A percentile compares a stretch with the other conserved stretches of the same genome.
phyloP scores from a whole-genome alignment of 2,329 filamentous ascomycete genomes.

The Cadophora luteo-olivacea region DNA sequence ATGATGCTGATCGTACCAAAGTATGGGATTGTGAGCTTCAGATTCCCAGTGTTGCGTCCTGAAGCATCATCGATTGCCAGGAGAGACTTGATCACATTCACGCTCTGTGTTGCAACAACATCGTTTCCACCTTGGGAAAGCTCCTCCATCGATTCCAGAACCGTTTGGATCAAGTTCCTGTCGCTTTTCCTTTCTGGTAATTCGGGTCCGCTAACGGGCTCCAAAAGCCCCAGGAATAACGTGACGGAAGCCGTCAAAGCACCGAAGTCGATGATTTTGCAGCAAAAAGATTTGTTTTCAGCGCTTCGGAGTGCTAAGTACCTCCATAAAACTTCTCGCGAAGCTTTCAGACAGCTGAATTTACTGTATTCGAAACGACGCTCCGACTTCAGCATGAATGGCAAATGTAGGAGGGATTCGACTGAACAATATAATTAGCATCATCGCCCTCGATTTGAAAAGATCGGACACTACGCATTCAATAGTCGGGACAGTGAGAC shows the following conservation, averaged over 20 bases:
- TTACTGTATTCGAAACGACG: slow-evolving; percentile 44
- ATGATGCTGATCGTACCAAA: slow-evolving; percentile 43
- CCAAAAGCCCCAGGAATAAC: slow-evolving; percentile 39
- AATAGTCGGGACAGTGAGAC: background rate
- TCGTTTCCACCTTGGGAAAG: slow-evolving; percentile 30
- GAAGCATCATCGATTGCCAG: slow-evolving; percentile 36
- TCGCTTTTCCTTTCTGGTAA: slow-evolving; percentile 31
- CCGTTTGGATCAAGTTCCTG: slow-evolving; percentile 34
- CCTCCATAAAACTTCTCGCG: slow-evolving; percentile 39
- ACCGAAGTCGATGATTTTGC: slow-evolving; percentile 42
- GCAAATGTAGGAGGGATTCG: slow-evolving; percentile 40
- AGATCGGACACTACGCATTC: background rate
- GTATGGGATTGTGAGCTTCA: slow-evolving; percentile 44
- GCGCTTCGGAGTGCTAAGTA: slow-evolving; percentile 37
- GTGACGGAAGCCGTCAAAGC: slow-evolving; percentile 42
- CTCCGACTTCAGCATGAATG: slow-evolving; percentile 45
- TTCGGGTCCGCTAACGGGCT: slow-evolving; percentile 28
- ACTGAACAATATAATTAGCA: slow-evolving; percentile 17
- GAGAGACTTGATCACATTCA: slow-evolving; percentile 41
- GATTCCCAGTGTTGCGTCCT: slow-evolving; percentile 31
- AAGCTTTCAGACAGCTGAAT: slow-evolving; percentile 42
- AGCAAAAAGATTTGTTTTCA: slow-evolving; percentile 38
- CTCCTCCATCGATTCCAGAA: slow-evolving; percentile 38
- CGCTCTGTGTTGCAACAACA: slow-evolving; percentile 39
- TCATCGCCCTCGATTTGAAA: background rate